Evolutionary conservation across 805 yeast species (phyloP).

Genomic region (Candida adriatica): DNA sequence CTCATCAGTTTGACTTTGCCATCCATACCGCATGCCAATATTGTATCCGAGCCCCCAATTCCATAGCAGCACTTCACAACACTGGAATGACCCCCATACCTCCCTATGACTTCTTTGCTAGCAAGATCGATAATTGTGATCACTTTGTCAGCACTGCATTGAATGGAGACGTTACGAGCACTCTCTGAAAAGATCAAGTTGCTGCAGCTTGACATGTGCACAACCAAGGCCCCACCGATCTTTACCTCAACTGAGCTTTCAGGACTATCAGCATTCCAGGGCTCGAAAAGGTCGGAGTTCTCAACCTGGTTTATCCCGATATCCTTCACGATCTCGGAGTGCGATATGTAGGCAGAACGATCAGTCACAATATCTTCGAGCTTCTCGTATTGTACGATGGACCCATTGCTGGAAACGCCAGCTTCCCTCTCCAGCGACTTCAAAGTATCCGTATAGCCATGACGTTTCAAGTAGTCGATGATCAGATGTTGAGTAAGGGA

Average conservation of each 20-base stretch:
- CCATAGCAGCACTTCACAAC: slow-evolving; percentile 31
- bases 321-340: slow-evolving; percentile 4
- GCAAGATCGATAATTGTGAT: slow-evolving; percentile 14
- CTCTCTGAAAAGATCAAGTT: slow-evolving; percentile 15
- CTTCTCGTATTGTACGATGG: slow-evolving; percentile 24
- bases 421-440: slow-evolving; percentile 32
- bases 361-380: slow-evolving; percentile 35
- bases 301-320: slow-evolving; percentile 5
- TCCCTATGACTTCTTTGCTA: slow-evolving; percentile 2
- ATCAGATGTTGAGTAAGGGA: slow-evolving; percentile 32
- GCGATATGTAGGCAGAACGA: slow-evolving; percentile 25
- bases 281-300: slow-evolving; percentile 4
- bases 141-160: slow-evolving; percentile 16
- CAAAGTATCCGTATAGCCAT: slow-evolving; percentile 41
- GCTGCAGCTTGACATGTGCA: slow-evolving; percentile 15
- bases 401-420: slow-evolving; percentile 1
- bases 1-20: slow-evolving; percentile 32
- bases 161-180: slow-evolving; percentile 10
- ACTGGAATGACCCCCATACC: slow-evolving; percentile 15
- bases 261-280: slow-evolving; percentile 1
- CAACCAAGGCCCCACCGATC: slow-evolving; percentile 12
- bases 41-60: slow-evolving; percentile 18
- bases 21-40: slow-evolving; percentile 46
- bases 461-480: slow-evolving; percentile 52
- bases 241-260: neutral